Conservation (phyloP, 768 basidiomycete species). For the Auriscalpium microsporum region DNA sequence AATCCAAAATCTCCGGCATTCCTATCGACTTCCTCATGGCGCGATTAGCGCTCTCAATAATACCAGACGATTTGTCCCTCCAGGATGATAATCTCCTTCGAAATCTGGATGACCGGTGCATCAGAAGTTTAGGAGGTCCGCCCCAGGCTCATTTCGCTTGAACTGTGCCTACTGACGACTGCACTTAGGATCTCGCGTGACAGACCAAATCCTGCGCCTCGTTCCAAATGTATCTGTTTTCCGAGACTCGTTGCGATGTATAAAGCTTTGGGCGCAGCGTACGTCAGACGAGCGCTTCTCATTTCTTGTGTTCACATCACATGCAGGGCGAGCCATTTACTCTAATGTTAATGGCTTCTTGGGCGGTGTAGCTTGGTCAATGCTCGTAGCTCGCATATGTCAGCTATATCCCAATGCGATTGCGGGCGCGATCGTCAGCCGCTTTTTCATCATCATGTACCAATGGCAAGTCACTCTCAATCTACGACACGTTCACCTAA, state of each 20-base stretch:
- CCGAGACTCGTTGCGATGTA: constrained; percentile 88
- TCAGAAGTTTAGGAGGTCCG: constrained; percentile 87
- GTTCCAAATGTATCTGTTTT: constrained; percentile 94
- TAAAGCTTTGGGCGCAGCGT: constrained; percentile 98
- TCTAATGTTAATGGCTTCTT: constrained; percentile 97
- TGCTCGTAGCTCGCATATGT: constrained; percentile 98
- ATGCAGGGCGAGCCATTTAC: constrained; percentile 86
- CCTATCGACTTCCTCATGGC: constrained; percentile 95
- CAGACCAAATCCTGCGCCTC: constrained; percentile 89
- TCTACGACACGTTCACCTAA: background rate
- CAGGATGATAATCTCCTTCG: constrained; percentile 86
- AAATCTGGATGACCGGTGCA: constrained; percentile 90
- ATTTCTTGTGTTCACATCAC: background rate
- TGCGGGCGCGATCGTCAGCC: constrained; percentile 91
- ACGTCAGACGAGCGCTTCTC: constrained; percentile 22
- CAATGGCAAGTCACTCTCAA: constrained; percentile 60
- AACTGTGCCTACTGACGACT: constrained; percentile 1
- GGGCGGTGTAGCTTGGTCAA: constrained; percentile 97
- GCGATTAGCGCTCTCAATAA: constrained; percentile 72
- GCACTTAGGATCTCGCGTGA: constrained; percentile 78
- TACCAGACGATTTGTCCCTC: constrained; percentile 87
- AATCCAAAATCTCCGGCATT: constrained; percentile 83
- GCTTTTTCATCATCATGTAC: constrained; percentile 98
- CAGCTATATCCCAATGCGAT: constrained; percentile 94
- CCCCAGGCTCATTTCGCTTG: background rate